Percentiles rank a stretch among this genome's conserved stretches.
These are phyloP conservation scores for Rhizopus sp. DNA, from an alignment of 371 early-diverging fungal genomes.

Conservation along the genomic window DNA sequence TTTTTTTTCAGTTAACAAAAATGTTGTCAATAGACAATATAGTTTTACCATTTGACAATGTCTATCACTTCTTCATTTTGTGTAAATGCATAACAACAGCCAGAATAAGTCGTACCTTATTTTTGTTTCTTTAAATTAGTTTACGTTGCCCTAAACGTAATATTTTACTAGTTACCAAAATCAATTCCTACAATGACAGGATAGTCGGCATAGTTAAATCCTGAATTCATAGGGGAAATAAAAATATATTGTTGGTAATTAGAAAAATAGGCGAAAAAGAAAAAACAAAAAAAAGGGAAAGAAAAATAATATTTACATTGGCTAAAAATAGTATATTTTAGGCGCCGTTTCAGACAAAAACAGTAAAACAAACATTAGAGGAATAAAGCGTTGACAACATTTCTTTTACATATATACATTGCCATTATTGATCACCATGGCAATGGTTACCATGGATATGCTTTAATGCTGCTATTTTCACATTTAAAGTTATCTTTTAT, in stretches of 20 bases:
- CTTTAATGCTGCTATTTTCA: background rate
- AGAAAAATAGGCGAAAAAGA: constrained; percentile 20
- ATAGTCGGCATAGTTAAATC: constrained; percentile 28
- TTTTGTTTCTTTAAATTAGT: background rate
- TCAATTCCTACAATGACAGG: constrained; percentile 58
- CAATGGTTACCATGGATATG: background rate
- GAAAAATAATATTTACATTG: background rate
- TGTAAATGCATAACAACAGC: constrained; percentile 50
- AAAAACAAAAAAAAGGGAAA: background rate
- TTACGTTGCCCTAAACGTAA: background rate
- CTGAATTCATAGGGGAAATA: constrained; percentile 5
- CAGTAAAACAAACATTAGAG: background rate
- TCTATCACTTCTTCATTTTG: constrained; percentile 54
- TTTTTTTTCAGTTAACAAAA: background rate
- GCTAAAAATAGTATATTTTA: constrained; percentile 6
- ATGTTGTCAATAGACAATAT: constrained; percentile 7
- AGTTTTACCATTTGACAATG: constrained; percentile 44
- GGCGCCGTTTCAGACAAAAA: background rate
- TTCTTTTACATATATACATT: background rate
- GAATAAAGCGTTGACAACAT: too few species aligned
- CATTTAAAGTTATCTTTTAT: too few species aligned
- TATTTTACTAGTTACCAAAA: constrained; percentile 33
- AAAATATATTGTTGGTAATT: constrained; percentile 4
- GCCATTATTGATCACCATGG: background rate
- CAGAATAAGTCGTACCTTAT: constrained; percentile 46